phyloP scores from a whole-genome alignment of 2,329 filamentous ascomycete species.

The Cadophora gregata region DNA sequence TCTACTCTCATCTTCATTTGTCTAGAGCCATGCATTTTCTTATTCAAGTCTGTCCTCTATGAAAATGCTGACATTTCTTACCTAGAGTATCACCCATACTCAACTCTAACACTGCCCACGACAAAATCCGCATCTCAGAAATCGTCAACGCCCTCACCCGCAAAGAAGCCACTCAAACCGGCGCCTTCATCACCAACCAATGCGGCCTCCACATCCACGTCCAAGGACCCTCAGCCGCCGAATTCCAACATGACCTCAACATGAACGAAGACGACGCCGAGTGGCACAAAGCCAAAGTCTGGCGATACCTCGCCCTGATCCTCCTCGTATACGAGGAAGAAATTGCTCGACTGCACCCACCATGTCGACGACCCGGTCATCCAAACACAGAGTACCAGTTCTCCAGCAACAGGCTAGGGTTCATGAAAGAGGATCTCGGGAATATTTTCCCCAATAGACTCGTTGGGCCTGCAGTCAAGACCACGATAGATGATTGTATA shows the following conservation, averaged over 20 bases:
- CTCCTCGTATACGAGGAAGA: constrained; percentile 40
- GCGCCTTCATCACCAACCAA: constrained; percentile 39
- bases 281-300: constrained; percentile 1
- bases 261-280: constrained; percentile 10
- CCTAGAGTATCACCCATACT: constrained; percentile 30
- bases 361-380: constrained; percentile 34
- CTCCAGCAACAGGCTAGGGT: constrained; percentile 35
- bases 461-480: background rate
- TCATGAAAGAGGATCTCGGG: constrained; percentile 21
- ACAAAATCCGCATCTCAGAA: constrained; percentile 25
- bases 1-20: too few species aligned
- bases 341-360: constrained; percentile 36
- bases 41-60: background rate
- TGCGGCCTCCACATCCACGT: constrained; percentile 40
- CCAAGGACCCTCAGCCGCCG: constrained; percentile 26
- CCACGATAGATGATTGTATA: background rate
- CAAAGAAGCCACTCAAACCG: constrained; percentile 15
- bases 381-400: constrained; percentile 18
- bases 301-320: constrained; percentile 33
- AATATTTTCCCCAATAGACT: constrained; percentile 1
- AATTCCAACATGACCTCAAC: constrained; percentile 27
- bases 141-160: constrained; percentile 28
- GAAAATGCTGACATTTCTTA: background rate
- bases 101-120: constrained; percentile 9
- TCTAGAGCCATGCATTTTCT: too few species aligned